Evolutionary conservation across 1,284 basidiomycete species (phyloP).

Genomic region (Psilocybe mexicana): DNA sequence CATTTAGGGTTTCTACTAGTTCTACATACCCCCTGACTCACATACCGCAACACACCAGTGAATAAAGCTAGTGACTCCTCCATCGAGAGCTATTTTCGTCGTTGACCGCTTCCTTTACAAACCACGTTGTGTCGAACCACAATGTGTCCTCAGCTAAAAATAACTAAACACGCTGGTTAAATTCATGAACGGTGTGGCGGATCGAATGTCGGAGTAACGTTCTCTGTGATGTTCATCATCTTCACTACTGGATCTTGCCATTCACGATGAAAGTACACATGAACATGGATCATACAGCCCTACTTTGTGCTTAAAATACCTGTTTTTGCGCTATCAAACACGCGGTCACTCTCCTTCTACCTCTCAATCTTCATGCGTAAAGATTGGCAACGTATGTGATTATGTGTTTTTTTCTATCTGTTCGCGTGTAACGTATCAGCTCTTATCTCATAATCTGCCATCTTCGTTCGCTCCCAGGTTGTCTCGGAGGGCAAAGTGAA

Average conservation of each 20-base stretch:
- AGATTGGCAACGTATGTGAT: not conserved
- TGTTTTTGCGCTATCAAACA: constrained; percentile 3
- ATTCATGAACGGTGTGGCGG: not conserved
- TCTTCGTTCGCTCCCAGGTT: not conserved
- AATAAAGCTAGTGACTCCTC: too few species aligned
- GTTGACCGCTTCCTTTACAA: not conserved
- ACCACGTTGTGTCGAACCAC: not conserved
- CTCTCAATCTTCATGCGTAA: not conserved
- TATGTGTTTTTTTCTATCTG: not conserved
- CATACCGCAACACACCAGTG: too few species aligned
- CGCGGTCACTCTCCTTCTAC: constrained; percentile 9
- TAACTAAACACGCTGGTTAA: not conserved
- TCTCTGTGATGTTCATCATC: not conserved
- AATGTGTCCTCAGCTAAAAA: not conserved
- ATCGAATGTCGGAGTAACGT: not conserved
- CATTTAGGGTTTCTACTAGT: too few species aligned
- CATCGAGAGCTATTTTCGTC: not conserved
- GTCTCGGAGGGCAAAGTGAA: not conserved
- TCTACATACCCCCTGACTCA: too few species aligned
- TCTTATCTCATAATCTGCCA: constrained; percentile 7
- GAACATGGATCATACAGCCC: not conserved
- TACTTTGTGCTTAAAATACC: not conserved
- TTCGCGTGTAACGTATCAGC: not conserved
- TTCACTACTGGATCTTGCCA: not conserved
- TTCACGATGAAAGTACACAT: not conserved